These are phyloP conservation scores for Henckelia pumila DNA, from an alignment of 257 asterid genomes.

Conservation along the genomic window DNA sequence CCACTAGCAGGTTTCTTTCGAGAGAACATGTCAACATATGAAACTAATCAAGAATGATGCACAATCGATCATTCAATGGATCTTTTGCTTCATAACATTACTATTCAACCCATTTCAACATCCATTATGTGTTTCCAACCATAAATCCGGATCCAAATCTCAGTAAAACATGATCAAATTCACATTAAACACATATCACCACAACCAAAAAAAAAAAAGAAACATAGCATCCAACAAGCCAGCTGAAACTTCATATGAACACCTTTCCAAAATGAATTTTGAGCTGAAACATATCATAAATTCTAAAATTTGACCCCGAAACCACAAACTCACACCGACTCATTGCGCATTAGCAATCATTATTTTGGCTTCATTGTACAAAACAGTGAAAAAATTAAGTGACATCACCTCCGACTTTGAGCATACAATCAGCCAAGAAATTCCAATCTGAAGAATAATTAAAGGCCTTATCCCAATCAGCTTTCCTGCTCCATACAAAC, in stretches of 20 bases:
- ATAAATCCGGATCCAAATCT: slow-evolving; percentile 5
- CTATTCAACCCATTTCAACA: neutral
- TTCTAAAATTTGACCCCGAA: neutral
- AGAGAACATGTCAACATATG: neutral
- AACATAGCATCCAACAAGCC: slow-evolving; percentile 1
- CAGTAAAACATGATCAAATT: slow-evolving; percentile 2
- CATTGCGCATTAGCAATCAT: neutral
- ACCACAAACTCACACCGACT: too few relatives aligned
- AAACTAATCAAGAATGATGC: neutral
- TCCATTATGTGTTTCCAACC: slow-evolving; percentile 1
- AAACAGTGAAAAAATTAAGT: slow-evolving; percentile 1
- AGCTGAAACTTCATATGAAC: neutral
- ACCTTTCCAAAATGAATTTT: neutral
- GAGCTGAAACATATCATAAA: neutral
- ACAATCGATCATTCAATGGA: neutral
- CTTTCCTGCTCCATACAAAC: slow-evolving; percentile 35
- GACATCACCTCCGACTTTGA: slow-evolving; percentile 45
- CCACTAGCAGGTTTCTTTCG: neutral
- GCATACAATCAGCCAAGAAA: slow-evolving; percentile 63
- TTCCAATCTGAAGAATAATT: slow-evolving; percentile 55
- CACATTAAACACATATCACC: slow-evolving; percentile 14
- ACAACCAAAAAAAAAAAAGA: neutral
- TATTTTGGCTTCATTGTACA: neutral
- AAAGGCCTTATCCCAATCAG: slow-evolving; percentile 71
- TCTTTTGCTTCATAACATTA: neutral